These are phyloP conservation scores for Luvunga scandens DNA, from an alignment of 345 rosid genomes.

Conservation along the genomic window DNA sequence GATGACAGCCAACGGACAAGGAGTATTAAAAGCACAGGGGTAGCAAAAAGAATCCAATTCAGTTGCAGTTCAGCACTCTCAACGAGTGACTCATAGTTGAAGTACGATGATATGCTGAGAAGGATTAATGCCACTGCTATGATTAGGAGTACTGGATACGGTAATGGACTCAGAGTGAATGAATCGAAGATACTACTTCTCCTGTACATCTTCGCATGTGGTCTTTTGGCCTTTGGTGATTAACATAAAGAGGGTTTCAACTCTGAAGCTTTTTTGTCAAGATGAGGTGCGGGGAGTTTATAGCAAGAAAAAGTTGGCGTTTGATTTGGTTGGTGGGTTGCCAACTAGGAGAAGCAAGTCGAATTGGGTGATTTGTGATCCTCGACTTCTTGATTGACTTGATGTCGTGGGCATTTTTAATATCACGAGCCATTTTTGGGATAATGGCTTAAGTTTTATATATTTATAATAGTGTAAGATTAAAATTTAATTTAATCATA, in stretches of 20 bases:
- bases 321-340: not conserved
- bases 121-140: constrained; percentile 55
- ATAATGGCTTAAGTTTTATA: too few species aligned
- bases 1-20: constrained; percentile 68
- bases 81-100: constrained; percentile 53
- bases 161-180: constrained; percentile 73
- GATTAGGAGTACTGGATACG: constrained; percentile 78
- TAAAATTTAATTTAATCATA: too few species aligned
- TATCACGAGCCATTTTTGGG: not conserved
- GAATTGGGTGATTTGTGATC: not conserved
- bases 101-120: constrained; percentile 63
- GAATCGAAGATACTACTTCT: constrained; percentile 61
- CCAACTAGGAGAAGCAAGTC: not conserved
- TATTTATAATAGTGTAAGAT: too few species aligned
- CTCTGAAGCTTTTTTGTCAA: not conserved
- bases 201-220: constrained; percentile 28
- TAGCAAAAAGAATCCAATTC: constrained; percentile 55
- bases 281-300: constrained; percentile 10
- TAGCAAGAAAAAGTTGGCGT: not conserved
- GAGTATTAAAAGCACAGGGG: constrained; percentile 51
- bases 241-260: too few species aligned
- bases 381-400: not conserved
- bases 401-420: too few species aligned
- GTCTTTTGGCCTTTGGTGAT: not conserved
- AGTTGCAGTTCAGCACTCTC: constrained; percentile 53